Conservation (phyloP, 305 asterid species). For the Ilex paraguariensis region DNA sequence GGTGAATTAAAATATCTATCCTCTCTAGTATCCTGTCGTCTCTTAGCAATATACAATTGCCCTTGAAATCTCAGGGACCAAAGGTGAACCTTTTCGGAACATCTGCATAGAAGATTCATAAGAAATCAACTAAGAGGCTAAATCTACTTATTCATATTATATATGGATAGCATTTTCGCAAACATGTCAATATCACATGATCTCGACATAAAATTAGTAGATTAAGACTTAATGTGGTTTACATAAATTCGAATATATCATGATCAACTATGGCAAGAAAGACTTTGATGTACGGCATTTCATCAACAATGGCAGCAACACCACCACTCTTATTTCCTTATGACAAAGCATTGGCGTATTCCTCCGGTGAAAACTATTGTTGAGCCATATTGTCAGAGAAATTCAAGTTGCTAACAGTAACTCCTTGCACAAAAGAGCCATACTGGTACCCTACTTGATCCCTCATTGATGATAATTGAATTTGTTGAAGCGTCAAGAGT, state of each 20-base stretch:
- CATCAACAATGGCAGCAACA: constrained; percentile 21
- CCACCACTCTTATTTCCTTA: constrained; percentile 19
- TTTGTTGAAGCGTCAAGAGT: constrained; percentile 11
- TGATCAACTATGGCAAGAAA: constrained; percentile 14
- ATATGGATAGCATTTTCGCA: constrained; percentile 8
- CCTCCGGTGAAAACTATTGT: background rate
- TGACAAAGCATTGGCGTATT: background rate
- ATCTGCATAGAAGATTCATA: constrained; percentile 4
- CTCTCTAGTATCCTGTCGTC: constrained; percentile 15
- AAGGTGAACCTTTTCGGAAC: constrained; percentile 17
- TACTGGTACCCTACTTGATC: constrained; percentile 4
- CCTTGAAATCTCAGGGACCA: constrained; percentile 14
- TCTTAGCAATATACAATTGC: constrained; percentile 16
- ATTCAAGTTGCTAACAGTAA: background rate
- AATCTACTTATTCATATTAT: background rate
- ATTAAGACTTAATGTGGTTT: too few relatives aligned
- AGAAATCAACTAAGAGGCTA: constrained; percentile 8
- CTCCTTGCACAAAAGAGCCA: constrained; percentile 3
- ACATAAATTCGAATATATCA: constrained; percentile 12
- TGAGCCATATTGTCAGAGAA: background rate
- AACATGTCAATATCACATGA: background rate
- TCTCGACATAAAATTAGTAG: too few relatives aligned
- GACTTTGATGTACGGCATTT: constrained; percentile 23
- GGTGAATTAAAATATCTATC: constrained; percentile 1
- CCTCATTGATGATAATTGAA: constrained; percentile 2